A percentile compares a stretch with the other conserved stretches of the same genome.
These are phyloP conservation scores for Lentinula raphanica DNA, from an alignment of 768 basidiomycete species.

Conservation along the genomic window DNA sequence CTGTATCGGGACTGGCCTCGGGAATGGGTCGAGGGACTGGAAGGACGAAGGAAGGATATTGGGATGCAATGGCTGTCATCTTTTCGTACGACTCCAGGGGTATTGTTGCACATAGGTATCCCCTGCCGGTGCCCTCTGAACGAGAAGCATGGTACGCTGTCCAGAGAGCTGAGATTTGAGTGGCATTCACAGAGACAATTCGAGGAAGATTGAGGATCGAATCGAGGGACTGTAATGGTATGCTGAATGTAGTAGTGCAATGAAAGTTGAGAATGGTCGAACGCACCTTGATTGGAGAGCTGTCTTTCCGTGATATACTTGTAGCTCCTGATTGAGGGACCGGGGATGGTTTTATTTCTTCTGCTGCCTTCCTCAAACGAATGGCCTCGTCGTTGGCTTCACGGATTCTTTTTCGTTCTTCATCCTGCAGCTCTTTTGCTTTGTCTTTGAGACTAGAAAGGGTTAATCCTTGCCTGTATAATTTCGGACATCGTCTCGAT, in stretches of 20 bases:
- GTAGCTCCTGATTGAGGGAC: conserved; percentile 15
- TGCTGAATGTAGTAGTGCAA: no score
- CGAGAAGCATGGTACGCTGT: conserved; percentile 82
- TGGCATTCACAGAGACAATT: conserved; percentile 55
- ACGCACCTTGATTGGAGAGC: conserved; percentile 61
- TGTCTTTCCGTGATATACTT: conserved; percentile 44
- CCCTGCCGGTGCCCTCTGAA: conserved; percentile 74
- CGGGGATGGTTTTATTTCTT: conserved; percentile 10
- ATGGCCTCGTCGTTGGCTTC: conserved; percentile 10
- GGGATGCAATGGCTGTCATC: conserved; percentile 58
- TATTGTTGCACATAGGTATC: conserved; percentile 80
- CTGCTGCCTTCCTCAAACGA: not conserved
- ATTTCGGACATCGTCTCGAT: conserved; percentile 11
- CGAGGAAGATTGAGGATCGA: conserved; percentile 75
- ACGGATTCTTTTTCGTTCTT: conserved; percentile 17
- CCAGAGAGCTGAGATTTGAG: conserved; percentile 82
- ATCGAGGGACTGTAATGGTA: conserved; percentile 59
- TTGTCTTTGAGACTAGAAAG: conserved; percentile 32
- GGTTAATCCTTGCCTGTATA: conserved; percentile 38
- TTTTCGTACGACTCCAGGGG: conserved; percentile 66
- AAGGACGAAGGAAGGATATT: conserved; percentile 76
- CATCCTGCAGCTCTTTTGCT: conserved; percentile 27
- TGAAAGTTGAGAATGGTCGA: not conserved
- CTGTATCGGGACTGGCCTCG: conserved; percentile 26
- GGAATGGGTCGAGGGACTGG: conserved; percentile 60